These are phyloP conservation scores for Acacia concinna DNA, from an alignment of 331 rosid species.

Conservation along the genomic window DNA sequence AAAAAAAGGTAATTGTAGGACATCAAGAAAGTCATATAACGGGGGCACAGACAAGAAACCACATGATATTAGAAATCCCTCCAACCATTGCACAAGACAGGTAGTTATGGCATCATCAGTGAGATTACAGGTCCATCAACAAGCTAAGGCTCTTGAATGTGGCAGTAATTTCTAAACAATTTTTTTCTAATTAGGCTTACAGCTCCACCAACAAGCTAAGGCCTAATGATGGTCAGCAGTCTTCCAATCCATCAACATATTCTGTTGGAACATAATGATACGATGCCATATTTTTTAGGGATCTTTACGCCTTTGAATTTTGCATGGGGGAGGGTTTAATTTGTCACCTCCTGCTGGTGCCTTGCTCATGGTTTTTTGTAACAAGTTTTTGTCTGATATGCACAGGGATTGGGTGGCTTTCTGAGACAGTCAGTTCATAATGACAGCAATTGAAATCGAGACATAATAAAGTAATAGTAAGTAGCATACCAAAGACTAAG, in stretches of 20 bases:
- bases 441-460: neutral
- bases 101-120: neutral
- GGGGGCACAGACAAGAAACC: neutral
- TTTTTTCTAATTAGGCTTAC: neutral
- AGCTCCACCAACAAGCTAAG: neutral
- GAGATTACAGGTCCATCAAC: neutral
- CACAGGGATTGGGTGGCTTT: neutral
- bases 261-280: neutral
- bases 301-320: neutral
- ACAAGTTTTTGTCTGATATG: neutral
- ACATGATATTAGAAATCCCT: neutral
- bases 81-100: neutral
- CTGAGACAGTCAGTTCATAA: neutral
- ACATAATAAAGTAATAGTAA: neutral
- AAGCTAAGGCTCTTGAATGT: neutral
- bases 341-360: neutral
- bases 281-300: neutral
- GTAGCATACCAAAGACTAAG: neutral
- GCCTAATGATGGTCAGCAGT: neutral
- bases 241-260: neutral
- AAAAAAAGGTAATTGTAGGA: constrained; percentile 6
- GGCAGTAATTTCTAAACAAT: neutral
- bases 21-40: neutral
- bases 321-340: neutral
- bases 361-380: neutral